Base-by-base conservation (phyloP, 2,329 filamentous ascomycete species). In the Alternaria gansuensis region DNA sequence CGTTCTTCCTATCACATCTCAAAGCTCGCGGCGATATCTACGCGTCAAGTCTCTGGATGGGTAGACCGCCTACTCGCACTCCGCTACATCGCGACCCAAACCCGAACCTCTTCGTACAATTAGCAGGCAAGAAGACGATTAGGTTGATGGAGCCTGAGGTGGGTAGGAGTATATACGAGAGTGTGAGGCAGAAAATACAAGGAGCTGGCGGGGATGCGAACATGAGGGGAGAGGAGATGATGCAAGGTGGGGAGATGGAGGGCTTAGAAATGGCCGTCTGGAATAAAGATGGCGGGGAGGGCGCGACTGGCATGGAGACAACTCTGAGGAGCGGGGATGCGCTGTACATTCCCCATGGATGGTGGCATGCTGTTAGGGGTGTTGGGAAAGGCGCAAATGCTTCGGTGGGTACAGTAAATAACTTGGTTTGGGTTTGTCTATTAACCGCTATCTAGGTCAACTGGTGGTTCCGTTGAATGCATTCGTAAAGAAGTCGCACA, bases 61-160 rank as follows among this genome's bases (percentile, higher is more conserved):
- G 95, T 0, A 82, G 89, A 13, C 87, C 92, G 37, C 92, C 92
- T 0, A 97, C 93, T 0, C 93, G 92, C 68, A 97, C 95, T 0
- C 93, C 95, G 3, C 81, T 97, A 3, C 95, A 99, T 77, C 87
- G 90, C 54, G 95, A 99, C 71, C 95, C 95, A 0, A 98, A 98
- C 70, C 92, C 92, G 0, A 99, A 99, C 73, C 70, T 97, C 0
- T 97, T 98, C 74, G 87, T 91, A 44, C 95, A 99, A 77, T 77
- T 98, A 11, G 87, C 86, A 14, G 87, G 91, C 4, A 77, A 73
- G 51, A 99, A 99, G 77, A 75, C 80, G 0, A 81, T 97, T 14
- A 84, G 93, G n/a, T 74, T 97, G 11, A 82, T 94, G 57, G 79
- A 82, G 4, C 92, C 93, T 0, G 71, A 77, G 0, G 71, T 81